Percentiles rank a stretch among this genome's conserved stretches.
phyloP scores from a whole-genome alignment of 345 rosid genomes.

The Sisymbrium altissimum region DNA sequence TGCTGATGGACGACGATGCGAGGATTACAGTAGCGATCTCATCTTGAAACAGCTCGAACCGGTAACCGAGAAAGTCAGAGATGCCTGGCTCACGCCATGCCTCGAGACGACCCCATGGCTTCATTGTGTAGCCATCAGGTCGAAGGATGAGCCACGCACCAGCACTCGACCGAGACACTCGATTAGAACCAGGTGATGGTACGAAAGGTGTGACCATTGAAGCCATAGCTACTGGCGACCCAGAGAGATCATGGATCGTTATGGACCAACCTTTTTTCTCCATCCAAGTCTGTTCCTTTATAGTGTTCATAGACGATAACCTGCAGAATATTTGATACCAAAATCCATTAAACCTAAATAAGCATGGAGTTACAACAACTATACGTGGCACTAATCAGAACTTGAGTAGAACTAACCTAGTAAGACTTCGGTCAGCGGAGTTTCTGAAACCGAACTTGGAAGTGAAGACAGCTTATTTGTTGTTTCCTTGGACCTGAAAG shows the following conservation, averaged over 20 bases:
- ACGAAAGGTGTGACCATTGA: slow-evolving; percentile 92
- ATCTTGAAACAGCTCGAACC: slow-evolving; percentile 57
- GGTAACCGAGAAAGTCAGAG: slow-evolving; percentile 58
- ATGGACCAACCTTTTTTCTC: slow-evolving; percentile 87
- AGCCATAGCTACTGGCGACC: slow-evolving; percentile 90
- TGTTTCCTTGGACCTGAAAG: slow-evolving; percentile 72
- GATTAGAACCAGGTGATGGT: slow-evolving; percentile 70
- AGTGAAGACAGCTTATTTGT: slow-evolving; percentile 77
- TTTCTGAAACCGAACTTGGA: slow-evolving; percentile 73
- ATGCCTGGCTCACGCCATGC: slow-evolving; percentile 66
- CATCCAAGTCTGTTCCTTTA: slow-evolving; percentile 43
- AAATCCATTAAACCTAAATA: no score
- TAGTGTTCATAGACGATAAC: slow-evolving; percentile 42
- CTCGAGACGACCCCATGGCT: slow-evolving; percentile 87
- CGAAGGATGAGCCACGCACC: slow-evolving; percentile 86
- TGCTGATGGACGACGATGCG: slow-evolving; percentile 44
- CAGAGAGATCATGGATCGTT: slow-evolving; percentile 83
- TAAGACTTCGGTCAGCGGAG: slow-evolving; percentile 47
- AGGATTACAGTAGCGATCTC: slow-evolving; percentile 28
- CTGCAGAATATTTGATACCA: slow-evolving; percentile 40
- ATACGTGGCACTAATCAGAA: no score
- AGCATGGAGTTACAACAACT: no score
- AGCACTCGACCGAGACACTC: slow-evolving; percentile 65
- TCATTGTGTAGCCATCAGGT: slow-evolving; percentile 67
- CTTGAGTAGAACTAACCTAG: no score